These are phyloP conservation scores for Kwoniella dendrophila DNA, from an alignment of 768 basidiomycete genomes.

Conservation along the genomic window DNA sequence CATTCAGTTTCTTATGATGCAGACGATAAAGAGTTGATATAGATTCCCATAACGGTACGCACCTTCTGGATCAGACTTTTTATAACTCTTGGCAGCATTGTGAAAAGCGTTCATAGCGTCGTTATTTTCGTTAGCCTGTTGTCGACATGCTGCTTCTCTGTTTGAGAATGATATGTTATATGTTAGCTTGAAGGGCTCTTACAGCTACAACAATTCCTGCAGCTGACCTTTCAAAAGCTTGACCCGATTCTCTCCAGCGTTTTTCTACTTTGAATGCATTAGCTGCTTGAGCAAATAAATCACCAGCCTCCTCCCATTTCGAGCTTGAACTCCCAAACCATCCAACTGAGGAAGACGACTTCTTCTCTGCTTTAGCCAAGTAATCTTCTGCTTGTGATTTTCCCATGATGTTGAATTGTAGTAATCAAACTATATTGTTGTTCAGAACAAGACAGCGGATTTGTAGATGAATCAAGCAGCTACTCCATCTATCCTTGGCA, in stretches of 20 bases:
- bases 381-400: conserved; percentile 77
- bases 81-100: conserved; percentile 96
- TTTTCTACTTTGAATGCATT: conserved; percentile 87
- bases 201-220: neutral
- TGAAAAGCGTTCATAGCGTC: conserved; percentile 99
- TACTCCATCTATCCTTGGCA: too few species aligned
- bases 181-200: too few species aligned
- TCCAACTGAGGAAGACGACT: conserved; percentile 69
- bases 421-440: too few species aligned
- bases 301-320: conserved; percentile 94
- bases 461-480: neutral
- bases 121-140: conserved; percentile 80
- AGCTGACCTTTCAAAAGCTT: conserved; percentile 68
- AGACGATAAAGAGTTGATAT: conserved; percentile 29
- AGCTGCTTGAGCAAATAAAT: conserved; percentile 87
- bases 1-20: neutral
- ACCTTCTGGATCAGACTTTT: conserved; percentile 84
- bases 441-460: too few species aligned
- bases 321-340: conserved; percentile 84
- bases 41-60: conserved; percentile 49
- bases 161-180: neutral
- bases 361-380: conserved; percentile 90
- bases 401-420: conserved; percentile 21
- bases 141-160: conserved; percentile 90
- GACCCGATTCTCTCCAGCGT: conserved; percentile 85